Percentiles rank a stretch among this genome's conserved stretches.
Conservation (phyloP, 176 grass and related monocot species). For the Avena eriantha region DNA sequence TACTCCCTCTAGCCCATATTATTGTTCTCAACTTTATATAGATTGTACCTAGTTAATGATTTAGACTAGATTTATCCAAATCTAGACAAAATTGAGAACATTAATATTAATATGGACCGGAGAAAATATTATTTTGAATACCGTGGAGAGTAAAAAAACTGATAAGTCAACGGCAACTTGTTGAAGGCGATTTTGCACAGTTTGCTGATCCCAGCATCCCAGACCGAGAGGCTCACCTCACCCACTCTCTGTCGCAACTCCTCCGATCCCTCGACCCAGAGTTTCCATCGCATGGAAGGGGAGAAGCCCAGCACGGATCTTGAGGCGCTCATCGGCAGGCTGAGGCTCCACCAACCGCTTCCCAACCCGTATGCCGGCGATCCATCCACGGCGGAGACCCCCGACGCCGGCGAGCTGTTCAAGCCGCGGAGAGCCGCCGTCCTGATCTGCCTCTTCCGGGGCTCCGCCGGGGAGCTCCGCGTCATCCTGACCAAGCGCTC, state of each 20-base stretch:
- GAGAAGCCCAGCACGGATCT: conserved; percentile 20
- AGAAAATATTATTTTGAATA: background rate
- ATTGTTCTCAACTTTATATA: no score
- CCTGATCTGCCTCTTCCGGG: conserved; percentile 69
- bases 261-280: background rate
- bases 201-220: background rate
- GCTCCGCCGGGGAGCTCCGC: conserved; percentile 54
- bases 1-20: no score
- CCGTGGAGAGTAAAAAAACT: background rate
- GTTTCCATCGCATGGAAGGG: conserved; percentile 24
- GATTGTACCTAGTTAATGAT: no score
- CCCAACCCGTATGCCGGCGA: conserved; percentile 39
- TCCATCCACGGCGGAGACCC: conserved; percentile 14
- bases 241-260: background rate
- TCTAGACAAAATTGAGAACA: no score
- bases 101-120: no score
- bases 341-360: conserved; percentile 52
- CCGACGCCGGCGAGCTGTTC: conserved; percentile 41
- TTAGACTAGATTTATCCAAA: no score
- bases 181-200: background rate
- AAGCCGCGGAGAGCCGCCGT: conserved; percentile 63
- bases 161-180: background rate
- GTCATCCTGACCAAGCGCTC: conserved; percentile 80
- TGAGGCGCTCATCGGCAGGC: conserved; percentile 48
- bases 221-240: background rate